Evolutionary conservation across 768 basidiomycete genomes (phyloP).

Genomic region (Calocybe indica): DNA sequence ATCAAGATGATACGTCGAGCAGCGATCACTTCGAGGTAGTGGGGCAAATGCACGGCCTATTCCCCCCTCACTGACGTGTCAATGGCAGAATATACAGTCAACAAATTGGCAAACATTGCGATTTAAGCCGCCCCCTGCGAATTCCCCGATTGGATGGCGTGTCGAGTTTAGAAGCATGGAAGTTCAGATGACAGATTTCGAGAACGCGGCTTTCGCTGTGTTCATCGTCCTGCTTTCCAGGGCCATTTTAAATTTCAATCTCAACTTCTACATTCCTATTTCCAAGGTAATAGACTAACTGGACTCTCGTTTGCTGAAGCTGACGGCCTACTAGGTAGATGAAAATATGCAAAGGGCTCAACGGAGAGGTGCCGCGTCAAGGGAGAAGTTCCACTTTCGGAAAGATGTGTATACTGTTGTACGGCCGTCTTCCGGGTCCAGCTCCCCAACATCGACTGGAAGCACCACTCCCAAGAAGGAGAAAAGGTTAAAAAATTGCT

Average conservation of each 20-base stretch:
- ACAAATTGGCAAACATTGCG: slow-evolving; percentile 99
- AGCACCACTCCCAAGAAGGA: slow-evolving; percentile 42
- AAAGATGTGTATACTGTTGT: slow-evolving; percentile 70
- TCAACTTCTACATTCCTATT: slow-evolving; percentile 96
- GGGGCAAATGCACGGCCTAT: not conserved
- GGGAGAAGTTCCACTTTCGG: slow-evolving; percentile 86
- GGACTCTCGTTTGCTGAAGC: not conserved
- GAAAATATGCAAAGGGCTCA: slow-evolving; percentile 95
- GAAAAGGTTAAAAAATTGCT: slow-evolving; percentile 68
- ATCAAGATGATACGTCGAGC: slow-evolving; percentile 84
- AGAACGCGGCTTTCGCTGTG: slow-evolving; percentile 95
- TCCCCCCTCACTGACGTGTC: slow-evolving; percentile 2
- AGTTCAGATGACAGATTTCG: slow-evolving; percentile 97
- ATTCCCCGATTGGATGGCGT: slow-evolving; percentile 92
- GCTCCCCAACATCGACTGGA: slow-evolving; percentile 30
- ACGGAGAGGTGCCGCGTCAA: slow-evolving; percentile 64
- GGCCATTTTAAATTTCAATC: slow-evolving; percentile 84
- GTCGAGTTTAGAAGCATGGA: slow-evolving; percentile 99
- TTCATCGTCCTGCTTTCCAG: slow-evolving; percentile 93
- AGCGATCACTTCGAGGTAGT: slow-evolving; percentile 94
- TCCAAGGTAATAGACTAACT: slow-evolving; percentile 60
- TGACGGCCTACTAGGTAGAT: slow-evolving; percentile 63
- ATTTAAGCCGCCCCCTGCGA: slow-evolving; percentile 96
- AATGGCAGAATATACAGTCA: slow-evolving; percentile 86
- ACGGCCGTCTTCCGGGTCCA: slow-evolving; percentile 42